Evolutionary conservation across 345 rosid genomes (phyloP), one percentile per base, ranked within the genome.

Genomic region (Gossypium ekmanianum): DNA sequence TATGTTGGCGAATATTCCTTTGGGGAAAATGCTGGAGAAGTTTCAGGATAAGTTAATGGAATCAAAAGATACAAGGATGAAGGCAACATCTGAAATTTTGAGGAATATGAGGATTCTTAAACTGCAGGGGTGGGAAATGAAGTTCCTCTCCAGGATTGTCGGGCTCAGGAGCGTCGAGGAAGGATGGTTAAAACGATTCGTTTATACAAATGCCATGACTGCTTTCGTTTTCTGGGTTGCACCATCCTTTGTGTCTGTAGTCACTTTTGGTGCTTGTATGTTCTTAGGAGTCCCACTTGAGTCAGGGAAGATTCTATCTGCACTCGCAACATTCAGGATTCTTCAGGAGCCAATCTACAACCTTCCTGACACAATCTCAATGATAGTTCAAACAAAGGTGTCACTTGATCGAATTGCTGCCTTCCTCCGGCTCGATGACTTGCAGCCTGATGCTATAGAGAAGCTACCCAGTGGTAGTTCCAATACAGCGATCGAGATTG

Each of bases 291-390:
- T 84, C 27, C 94, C 93, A 2, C 79, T 90, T 17, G 81, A 84
- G 20, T 81, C 91, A 0, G 88, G 95, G 41, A 90, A 82, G 64
- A 86, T 92, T 54, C 81, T 92, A 34, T 81, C 95, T 0, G 86
- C 88, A 9, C 86, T 92, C 4, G 95, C 97, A 67, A 86, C 94
- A 3, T 83, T 90, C 12, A 75, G 94, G 78, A 75, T 83, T 68
- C 76, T 90, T 66, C 83, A 77, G 50, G 79, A 58, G 41, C 89
- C 98, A 3, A 86, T 89, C 58, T 77, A 79, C 66, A 45, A 41
- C 24, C 82, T 93, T 29, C 92, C 97, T 0, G 91, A 86, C 18
- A 79, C 87, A 20, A 76, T 87, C 18, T 85, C 94, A 12, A 75
- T 85, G 79, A 61, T 87, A 59, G 85, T 85, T 47, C 92, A 89